A percentile compares a stretch with the other conserved stretches of the same genome.
These are phyloP conservation scores for Paraphaeosphaeria minitans DNA, from an alignment of 2,329 filamentous ascomycete species.

Conservation along the genomic window DNA sequence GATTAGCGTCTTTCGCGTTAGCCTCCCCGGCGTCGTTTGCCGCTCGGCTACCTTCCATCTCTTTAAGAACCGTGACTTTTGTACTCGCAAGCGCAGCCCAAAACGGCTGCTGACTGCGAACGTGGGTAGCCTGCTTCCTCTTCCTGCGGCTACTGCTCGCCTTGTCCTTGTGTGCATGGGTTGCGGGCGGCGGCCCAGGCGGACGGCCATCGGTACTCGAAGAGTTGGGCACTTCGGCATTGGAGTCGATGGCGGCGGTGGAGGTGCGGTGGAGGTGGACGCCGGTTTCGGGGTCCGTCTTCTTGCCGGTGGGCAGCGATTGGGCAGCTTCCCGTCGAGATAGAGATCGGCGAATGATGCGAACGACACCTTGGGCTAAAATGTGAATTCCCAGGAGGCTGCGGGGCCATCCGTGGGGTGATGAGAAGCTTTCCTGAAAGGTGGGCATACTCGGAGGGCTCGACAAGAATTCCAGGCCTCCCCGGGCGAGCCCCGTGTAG, in stretches of 20 bases:
- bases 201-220: slow-evolving; percentile 55
- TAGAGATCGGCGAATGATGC: slow-evolving; percentile 64
- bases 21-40: slow-evolving; percentile 74
- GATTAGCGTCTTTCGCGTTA: slow-evolving; percentile 76
- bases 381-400: slow-evolving; percentile 76
- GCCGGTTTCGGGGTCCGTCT: slow-evolving; percentile 66
- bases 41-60: slow-evolving; percentile 73
- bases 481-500: slow-evolving; percentile 48
- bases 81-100: slow-evolving; percentile 95
- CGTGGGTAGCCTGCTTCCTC: slow-evolving; percentile 88
- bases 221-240: slow-evolving; percentile 56
- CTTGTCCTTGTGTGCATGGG: slow-evolving; percentile 62
- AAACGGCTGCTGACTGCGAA: slow-evolving; percentile 86
- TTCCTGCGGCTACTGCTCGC: slow-evolving; percentile 77
- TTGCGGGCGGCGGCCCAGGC: slow-evolving; percentile 56
- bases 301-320: slow-evolving; percentile 45
- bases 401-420: slow-evolving; percentile 68
- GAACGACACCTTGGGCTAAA: slow-evolving; percentile 72
- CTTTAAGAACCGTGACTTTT: slow-evolving; percentile 94
- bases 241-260: slow-evolving; percentile 47
- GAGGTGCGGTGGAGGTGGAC: slow-evolving; percentile 41
- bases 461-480: slow-evolving; percentile 47
- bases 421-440: slow-evolving; percentile 44
- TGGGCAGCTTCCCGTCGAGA: slow-evolving; percentile 43
- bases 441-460: slow-evolving; percentile 44